Conservation (phyloP, 164 flowering plant genomes). For the Magnolia officinalis region DNA sequence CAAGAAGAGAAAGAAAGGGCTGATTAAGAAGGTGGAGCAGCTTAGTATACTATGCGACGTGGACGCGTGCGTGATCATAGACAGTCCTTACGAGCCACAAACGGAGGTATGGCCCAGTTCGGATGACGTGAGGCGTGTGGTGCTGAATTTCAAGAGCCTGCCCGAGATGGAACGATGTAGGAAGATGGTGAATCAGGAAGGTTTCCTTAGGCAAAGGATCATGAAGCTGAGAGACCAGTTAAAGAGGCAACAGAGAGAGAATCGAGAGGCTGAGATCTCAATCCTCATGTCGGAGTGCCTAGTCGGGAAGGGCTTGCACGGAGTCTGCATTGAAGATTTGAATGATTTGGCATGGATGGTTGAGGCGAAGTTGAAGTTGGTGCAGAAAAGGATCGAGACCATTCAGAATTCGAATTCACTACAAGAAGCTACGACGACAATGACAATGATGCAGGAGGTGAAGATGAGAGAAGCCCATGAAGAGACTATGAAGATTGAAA, state of each 20-base stretch:
- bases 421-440: background rate
- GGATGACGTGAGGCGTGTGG: conserved; percentile 31
- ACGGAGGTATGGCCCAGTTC: conserved; percentile 64
- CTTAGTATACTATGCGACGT: conserved; percentile 61
- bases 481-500: background rate
- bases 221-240: conserved; percentile 46
- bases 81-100: conserved; percentile 34
- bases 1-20: conserved; percentile 63
- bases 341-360: conserved; percentile 45
- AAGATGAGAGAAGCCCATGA: background rate
- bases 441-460: background rate
- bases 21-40: conserved; percentile 65
- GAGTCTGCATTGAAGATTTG: conserved; percentile 28
- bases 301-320: conserved; percentile 23
- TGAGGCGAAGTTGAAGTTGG: conserved; percentile 37
- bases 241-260: conserved; percentile 42
- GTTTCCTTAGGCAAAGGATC: conserved; percentile 45
- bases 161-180: conserved; percentile 66
- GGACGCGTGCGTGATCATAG: conserved; percentile 48
- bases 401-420: background rate
- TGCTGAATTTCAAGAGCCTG: conserved; percentile 42
- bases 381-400: background rate
- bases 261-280: conserved; percentile 40
- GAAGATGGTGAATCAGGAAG: conserved; percentile 72
- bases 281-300: conserved; percentile 40